These are phyloP conservation scores for Luzula sylvatica DNA, from an alignment of 176 grass and related monocot species.

Conservation along the genomic window DNA sequence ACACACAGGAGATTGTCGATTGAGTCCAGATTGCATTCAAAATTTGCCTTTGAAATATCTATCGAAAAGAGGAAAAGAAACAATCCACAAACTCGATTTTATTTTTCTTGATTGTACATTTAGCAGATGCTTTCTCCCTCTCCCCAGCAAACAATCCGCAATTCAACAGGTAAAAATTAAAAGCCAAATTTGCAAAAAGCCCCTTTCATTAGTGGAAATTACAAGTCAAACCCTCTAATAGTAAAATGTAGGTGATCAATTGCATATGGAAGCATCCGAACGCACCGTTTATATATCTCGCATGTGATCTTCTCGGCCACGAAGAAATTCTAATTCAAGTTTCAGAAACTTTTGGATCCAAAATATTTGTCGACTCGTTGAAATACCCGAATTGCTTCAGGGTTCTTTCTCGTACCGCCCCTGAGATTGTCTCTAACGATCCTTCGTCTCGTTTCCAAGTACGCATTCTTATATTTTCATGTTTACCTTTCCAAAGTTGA, in stretches of 20 bases:
- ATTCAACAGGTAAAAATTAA: conserved; percentile 64
- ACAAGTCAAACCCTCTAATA: conserved; percentile 11
- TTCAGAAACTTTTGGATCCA: conserved; percentile 54
- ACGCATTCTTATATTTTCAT: background rate
- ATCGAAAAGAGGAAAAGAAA: conserved; percentile 56
- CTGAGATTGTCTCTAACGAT: conserved; percentile 60
- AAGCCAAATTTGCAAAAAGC: background rate
- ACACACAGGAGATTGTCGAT: conserved; percentile 70
- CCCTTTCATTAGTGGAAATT: background rate
- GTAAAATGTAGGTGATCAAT: conserved; percentile 59
- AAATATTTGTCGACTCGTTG: conserved; percentile 53
- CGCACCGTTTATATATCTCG: conserved; percentile 35
- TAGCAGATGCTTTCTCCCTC: conserved; percentile 57
- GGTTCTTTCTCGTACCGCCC: conserved; percentile 35
- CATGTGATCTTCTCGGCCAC: conserved; percentile 33
- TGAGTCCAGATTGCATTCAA: conserved; percentile 63
- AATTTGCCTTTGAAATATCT: conserved; percentile 74
- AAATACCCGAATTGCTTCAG: conserved; percentile 43
- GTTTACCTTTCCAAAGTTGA: background rate
- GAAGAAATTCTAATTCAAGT: conserved; percentile 68
- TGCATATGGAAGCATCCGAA: conserved; percentile 93
- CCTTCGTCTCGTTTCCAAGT: conserved; percentile 76
- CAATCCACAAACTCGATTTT: conserved; percentile 39
- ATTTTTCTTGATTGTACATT: conserved; percentile 87
- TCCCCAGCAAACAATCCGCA: conserved; percentile 63